A percentile compares a stretch with the other conserved stretches of the same genome.
These are phyloP conservation scores for Phytopythium montanum DNA, from an alignment of 352 stramenopile genomes.

Conservation along the genomic window DNA sequence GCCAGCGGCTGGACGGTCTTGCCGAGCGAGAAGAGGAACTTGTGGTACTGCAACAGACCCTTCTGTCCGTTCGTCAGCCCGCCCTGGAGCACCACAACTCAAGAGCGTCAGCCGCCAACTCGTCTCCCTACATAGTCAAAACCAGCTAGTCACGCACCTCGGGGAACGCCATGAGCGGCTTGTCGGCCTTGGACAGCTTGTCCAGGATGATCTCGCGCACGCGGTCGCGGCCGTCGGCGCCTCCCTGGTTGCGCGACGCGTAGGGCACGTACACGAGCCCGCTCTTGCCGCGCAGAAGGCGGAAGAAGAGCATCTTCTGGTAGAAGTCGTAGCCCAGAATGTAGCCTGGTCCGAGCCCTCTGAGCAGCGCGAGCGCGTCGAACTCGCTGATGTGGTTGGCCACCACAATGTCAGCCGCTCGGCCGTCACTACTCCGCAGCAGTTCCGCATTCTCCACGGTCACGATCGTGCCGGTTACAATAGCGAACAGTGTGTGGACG, in stretches of 20 bases:
- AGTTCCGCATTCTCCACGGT: constrained; percentile 31
- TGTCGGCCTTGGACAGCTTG: constrained; percentile 41
- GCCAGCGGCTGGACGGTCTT: constrained; percentile 60
- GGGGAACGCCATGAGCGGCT: constrained; percentile 55
- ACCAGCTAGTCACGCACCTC: constrained; percentile 23
- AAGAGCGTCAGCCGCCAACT: background rate
- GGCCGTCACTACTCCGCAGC: constrained; percentile 15
- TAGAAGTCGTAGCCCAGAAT: constrained; percentile 83
- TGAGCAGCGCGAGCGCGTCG: constrained; percentile 54
- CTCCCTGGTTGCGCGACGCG: constrained; percentile 54
- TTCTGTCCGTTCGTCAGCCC: constrained; percentile 63
- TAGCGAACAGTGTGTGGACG: constrained; percentile 31
- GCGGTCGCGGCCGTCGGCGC: constrained; percentile 36
- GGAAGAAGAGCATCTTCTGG: constrained; percentile 75
- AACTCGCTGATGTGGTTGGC: constrained; percentile 80
- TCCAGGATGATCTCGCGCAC: constrained; percentile 64
- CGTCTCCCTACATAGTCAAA: background rate
- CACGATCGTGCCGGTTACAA: constrained; percentile 47
- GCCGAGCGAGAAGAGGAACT: constrained; percentile 72
- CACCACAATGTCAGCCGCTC: constrained; percentile 45
- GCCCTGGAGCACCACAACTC: constrained; percentile 16
- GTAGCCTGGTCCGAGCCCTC: constrained; percentile 36
- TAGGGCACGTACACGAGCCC: constrained; percentile 70
- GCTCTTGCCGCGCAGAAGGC: constrained; percentile 51
- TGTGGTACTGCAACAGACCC: constrained; percentile 71